Evolutionary conservation across 495 filamentous ascomycete species (phyloP), one percentile per base, ranked within the genome.

Genomic region (Amphirosellinia nigrospora): DNA sequence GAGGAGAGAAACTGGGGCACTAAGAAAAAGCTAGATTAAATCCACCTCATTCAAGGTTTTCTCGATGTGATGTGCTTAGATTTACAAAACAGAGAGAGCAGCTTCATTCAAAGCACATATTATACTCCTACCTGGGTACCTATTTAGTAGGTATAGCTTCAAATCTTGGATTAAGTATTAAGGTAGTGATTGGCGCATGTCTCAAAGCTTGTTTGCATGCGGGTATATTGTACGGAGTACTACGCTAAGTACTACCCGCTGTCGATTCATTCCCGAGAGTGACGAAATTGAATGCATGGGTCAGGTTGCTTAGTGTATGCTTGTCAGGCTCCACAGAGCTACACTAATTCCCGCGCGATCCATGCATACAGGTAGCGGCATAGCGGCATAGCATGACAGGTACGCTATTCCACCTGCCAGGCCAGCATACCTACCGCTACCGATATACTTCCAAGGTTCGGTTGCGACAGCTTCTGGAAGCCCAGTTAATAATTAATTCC

Each of bases 401-500:
- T 34, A 30, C 53, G 53, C 28, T 32, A 56, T n/a, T 46, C 16
- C 7, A 46, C 46, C n/a, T 21, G 48, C 23, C 28, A 52, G 23
- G 11, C 21, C n/a, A 28, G n/a, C 26, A 26, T 23, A 10, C 10
- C 32, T 1, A 30, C 2, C 15, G 32, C 2, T 58, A 36, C 7
- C 21, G 6, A 15, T 21, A 1, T 46, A 21, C 19, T 48, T 21
- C n/a, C n/a, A n/a, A n/a, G n/a, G n/a, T n/a, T n/a, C n/a, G n/a
- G 52, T 8, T 58, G 55, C 55, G 32, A 36, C 50, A 53, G 50
- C 26, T 53, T 58, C 10, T 61, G 56, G 39, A 65, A 52, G 45
- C 62, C 62, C n/a, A n/a, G n/a, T n/a, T n/a, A n/a, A n/a, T n/a
- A 65, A 65, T 50, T 41, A 46, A 39, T 28, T 28, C 21, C 28